Evolutionary conservation across 2,329 filamentous ascomycete species (phyloP), one percentile per base, ranked within the genome.

Genomic region (Teratosphaeria nubilosa): DNA sequence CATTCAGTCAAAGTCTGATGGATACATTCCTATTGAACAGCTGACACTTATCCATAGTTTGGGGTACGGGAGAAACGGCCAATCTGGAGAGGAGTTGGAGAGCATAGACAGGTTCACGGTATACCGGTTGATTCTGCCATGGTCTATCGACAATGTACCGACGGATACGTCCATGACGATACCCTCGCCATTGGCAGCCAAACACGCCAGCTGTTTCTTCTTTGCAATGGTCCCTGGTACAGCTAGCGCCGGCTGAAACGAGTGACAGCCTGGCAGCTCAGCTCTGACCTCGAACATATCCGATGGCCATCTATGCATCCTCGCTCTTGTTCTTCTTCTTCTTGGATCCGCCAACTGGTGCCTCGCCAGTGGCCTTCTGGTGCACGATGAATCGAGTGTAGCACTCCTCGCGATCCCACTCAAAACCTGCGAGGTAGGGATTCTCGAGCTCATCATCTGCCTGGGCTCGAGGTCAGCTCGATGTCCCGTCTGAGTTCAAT

Each of bases 331-430:
- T 70, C 62, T 70, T 69, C 77, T 82, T 83, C 82, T 91, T 91
- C 77, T 81, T 81, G 71, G 81, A 80, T 63, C 74, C 70, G 62
- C 72, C 70, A 51, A 72, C 73, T 60, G 79, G 75, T 54, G 76
- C 76, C 24, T 81, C 80, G 61, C 83, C 84, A 66, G 87, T 82
- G 75, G 85, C 86, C 74, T 86, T 86, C 72, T 92, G 88, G 76
- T 94, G 91, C 63, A 96, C 91, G 68, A 95, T 80, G 70, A 97
- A 82, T 64, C 85, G 83, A 24, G 89, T 92, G 86, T 90, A 96
- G 71, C 85, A 90, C 76, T 95, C 90, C 67, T 95, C 88, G 73
- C 87, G 89, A 76, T 96, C 88, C 91, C 91, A 96, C 80, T 96
- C 91, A 78, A 97, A 96, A 65, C 92, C 92, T 69, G 86, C 86